Percentiles rank a stretch among this genome's conserved stretches.
Conservation (phyloP, 2,329 filamentous ascomycete species). For the Pseudogymnoascus sp. region DNA sequence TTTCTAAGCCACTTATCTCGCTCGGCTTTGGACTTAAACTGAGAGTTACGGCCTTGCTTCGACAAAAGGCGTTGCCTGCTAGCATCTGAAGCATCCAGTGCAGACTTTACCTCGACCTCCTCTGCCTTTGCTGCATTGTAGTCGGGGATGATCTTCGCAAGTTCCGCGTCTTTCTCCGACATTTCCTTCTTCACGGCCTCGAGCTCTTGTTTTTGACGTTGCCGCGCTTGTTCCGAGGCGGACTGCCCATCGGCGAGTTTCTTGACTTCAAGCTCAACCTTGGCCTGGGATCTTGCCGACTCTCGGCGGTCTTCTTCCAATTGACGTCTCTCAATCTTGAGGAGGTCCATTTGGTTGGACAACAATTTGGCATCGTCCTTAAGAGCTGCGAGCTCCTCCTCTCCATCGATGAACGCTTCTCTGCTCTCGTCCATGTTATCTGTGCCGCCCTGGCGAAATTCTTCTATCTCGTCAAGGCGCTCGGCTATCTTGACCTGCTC, state of each 20-base stretch:
- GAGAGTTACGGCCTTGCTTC: constrained; percentile 82
- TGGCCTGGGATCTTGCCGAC: constrained; percentile 68
- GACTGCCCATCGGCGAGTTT: constrained; percentile 75
- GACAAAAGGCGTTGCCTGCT: constrained; percentile 72
- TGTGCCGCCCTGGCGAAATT: constrained; percentile 69
- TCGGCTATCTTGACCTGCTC: constrained; percentile 74
- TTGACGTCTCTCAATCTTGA: constrained; percentile 77
- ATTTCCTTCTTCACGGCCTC: constrained; percentile 67
- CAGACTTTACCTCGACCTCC: constrained; percentile 61
- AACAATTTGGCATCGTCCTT: constrained; percentile 73
- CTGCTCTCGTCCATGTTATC: constrained; percentile 79
- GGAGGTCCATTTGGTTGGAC: constrained; percentile 73
- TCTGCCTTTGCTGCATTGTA: constrained; percentile 66
- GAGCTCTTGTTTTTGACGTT: constrained; percentile 64
- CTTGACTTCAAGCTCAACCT: constrained; percentile 78
- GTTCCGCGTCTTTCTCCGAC: constrained; percentile 64
- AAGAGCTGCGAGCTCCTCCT: constrained; percentile 69
- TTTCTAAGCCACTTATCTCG: constrained; percentile 74
- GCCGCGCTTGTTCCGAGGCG: constrained; percentile 63
- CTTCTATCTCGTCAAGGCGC: constrained; percentile 75
- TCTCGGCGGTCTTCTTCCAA: constrained; percentile 86
- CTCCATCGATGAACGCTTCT: constrained; percentile 65
- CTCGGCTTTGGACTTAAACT: constrained; percentile 81
- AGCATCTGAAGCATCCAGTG: constrained; percentile 69
- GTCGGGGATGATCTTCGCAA: constrained; percentile 66